Evolutionary conservation across 768 basidiomycete genomes (phyloP).

Genomic region (Leccinum disarticulatum): DNA sequence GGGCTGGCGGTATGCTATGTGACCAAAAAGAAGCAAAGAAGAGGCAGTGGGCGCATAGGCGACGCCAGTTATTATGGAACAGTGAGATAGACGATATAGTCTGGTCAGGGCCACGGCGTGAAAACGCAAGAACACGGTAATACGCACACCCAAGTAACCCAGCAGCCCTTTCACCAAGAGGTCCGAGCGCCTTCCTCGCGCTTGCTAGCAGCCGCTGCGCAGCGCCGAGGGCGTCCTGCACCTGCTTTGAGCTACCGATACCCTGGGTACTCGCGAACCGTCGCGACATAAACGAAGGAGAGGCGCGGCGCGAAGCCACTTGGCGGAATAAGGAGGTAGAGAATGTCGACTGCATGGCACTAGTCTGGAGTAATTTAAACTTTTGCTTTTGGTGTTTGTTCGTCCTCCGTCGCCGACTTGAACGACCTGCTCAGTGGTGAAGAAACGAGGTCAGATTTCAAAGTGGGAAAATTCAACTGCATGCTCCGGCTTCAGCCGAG

Average conservation of each 20-base stretch:
- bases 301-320: constrained; percentile 14
- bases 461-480: neutral
- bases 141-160: constrained; percentile 56
- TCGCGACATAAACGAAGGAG: constrained; percentile 17
- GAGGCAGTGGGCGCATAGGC: neutral
- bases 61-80: neutral
- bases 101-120: constrained; percentile 3
- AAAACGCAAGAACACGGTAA: neutral
- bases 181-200: constrained; percentile 48
- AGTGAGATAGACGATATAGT: neutral
- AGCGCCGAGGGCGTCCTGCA: constrained; percentile 60
- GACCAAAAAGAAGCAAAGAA: neutral
- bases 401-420: constrained; percentile 6
- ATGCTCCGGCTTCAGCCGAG: neutral
- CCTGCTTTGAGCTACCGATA: constrained; percentile 56
- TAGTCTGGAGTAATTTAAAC: constrained; percentile 3
- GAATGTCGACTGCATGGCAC: constrained; percentile 27
- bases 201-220: constrained; percentile 58
- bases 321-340: constrained; percentile 28
- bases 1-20: constrained; percentile 71
- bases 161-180: constrained; percentile 53
- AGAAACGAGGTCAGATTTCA: neutral
- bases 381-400: constrained; percentile 5
- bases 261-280: constrained; percentile 49
- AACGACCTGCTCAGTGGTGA: constrained; percentile 1